phyloP scores from a whole-genome alignment of 768 basidiomycete genomes.

The Termitomyces sp. region DNA sequence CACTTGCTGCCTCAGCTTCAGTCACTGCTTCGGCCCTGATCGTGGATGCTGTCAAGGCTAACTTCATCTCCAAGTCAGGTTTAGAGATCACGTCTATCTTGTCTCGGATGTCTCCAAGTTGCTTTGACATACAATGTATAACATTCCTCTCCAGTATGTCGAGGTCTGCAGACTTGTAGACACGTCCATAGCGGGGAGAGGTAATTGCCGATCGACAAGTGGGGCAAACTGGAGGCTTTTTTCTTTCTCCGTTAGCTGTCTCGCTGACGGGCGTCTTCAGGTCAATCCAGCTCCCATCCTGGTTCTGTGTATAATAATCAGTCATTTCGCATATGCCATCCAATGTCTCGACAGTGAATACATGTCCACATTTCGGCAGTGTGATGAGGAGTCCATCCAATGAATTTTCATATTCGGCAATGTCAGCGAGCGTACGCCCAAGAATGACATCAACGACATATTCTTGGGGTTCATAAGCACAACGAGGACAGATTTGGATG shows the following conservation, averaged over 20 bases:
- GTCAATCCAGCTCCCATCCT: slow-evolving; percentile 40
- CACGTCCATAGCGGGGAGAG: slow-evolving; percentile 56
- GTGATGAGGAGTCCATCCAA: slow-evolving; percentile 57
- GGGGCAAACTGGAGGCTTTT: slow-evolving; percentile 54
- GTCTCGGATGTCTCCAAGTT: slow-evolving; percentile 30
- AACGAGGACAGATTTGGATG: slow-evolving; percentile 51
- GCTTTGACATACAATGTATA: slow-evolving; percentile 45
- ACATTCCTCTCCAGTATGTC: slow-evolving; percentile 67
- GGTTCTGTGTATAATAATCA: slow-evolving; percentile 44
- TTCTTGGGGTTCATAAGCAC: slow-evolving; percentile 37
- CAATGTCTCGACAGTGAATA: slow-evolving; percentile 69
- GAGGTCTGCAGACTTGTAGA: slow-evolving; percentile 58
- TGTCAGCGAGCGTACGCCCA: slow-evolving; percentile 45
- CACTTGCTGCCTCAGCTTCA: slow-evolving; percentile 17
- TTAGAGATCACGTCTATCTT: slow-evolving; percentile 27
- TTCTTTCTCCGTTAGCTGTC: slow-evolving; percentile 12
- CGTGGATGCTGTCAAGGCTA: slow-evolving; percentile 7
- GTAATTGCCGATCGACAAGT: slow-evolving; percentile 58
- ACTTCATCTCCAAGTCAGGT: slow-evolving; percentile 18
- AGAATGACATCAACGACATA: slow-evolving; percentile 61
- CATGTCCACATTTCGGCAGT: slow-evolving; percentile 56
- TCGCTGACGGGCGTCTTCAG: slow-evolving; percentile 37
- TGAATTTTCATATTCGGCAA: slow-evolving; percentile 34
- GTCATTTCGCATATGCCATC: slow-evolving; percentile 55
- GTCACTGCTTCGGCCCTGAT: slow-evolving; percentile 6